These are phyloP conservation scores for Chalciporus piperatus DNA, from an alignment of 768 basidiomycete species.

Conservation along the genomic window DNA sequence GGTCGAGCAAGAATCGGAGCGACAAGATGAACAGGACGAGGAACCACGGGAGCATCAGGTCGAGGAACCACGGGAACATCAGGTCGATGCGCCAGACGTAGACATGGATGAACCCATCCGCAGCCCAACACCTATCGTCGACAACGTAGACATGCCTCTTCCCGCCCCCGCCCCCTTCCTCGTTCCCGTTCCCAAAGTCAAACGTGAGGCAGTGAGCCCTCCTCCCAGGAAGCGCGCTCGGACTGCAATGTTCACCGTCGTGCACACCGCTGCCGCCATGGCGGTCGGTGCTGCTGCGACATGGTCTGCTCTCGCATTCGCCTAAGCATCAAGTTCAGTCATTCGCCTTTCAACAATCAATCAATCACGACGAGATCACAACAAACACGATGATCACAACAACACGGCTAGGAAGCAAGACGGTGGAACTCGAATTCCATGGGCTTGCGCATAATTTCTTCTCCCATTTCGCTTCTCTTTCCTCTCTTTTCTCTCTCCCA, in stretches of 20 bases:
- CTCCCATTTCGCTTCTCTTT: background rate
- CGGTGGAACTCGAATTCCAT: background rate
- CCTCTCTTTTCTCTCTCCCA: background rate
- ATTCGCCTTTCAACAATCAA: background rate
- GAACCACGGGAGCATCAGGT: background rate
- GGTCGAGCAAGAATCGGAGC: background rate
- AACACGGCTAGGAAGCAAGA: background rate
- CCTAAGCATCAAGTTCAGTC: constrained; percentile 30
- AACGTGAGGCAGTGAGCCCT: constrained; percentile 14
- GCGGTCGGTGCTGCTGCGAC: constrained; percentile 67
- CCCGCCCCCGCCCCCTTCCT: background rate
- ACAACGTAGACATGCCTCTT: background rate
- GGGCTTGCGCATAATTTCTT: no score
- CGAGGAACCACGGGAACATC: no score
- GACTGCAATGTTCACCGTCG: constrained; percentile 37
- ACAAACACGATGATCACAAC: no score
- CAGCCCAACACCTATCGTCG: background rate
- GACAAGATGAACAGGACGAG: background rate
- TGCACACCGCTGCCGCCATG: constrained; percentile 60
- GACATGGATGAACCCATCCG: background rate
- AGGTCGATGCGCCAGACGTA: background rate
- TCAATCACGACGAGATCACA: background rate
- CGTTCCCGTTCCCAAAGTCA: background rate
- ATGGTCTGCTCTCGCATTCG: constrained; percentile 73
- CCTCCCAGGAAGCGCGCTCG: constrained; percentile 44